Evolutionary conservation across 176 grass and related monocot genomes (phyloP), one percentile per base, ranked within the genome.

Genomic region (Lolium perenne): DNA sequence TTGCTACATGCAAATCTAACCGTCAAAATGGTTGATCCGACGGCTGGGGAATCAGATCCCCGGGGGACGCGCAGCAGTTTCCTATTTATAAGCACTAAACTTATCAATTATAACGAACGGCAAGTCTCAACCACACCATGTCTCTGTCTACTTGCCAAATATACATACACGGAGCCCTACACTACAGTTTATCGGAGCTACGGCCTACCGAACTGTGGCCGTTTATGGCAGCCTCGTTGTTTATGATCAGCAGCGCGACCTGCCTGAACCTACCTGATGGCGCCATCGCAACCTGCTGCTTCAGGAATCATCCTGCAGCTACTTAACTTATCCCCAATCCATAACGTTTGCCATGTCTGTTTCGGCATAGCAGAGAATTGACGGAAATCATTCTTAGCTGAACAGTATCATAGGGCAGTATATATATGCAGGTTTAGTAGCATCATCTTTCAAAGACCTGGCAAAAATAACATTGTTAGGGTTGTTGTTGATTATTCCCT

Each of bases 171-270:
- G 74, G 20, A 79, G 47, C 41, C 71, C 12, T 45, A 20, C 21
- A 3, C 41, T 76, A 79, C 29, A 55, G 23, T 76, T 8, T 32
- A 5, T 35, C 25, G 22, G 46, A 50, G 3, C 4, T 82, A 77
- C 76, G 71, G 78, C 53, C 71, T 86, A 82, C 83, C 88, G n/a
- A 71, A 86, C 62, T 1, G 4, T 84, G 75, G 80, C 61, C 47
- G 74, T 32, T 76, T 43, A 41, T 80, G 75, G 72, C 47, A 53
- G 55, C 10, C 12, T 67, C 38, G 51, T 77, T 59, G 58, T 80
- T 51, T 69, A 41, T 26, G 43, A 11, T 49, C 20, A 14, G 4
- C 25, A 45, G 47, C 23, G 23, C 74, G 79, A 12, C 84, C 22
- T 20, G 29, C 72, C n/a, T 6, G 8, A 73, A 73, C 71, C 71